Conservation (phyloP, 1,139 yeast species). For the Scheffersomyces insectosa region DNA sequence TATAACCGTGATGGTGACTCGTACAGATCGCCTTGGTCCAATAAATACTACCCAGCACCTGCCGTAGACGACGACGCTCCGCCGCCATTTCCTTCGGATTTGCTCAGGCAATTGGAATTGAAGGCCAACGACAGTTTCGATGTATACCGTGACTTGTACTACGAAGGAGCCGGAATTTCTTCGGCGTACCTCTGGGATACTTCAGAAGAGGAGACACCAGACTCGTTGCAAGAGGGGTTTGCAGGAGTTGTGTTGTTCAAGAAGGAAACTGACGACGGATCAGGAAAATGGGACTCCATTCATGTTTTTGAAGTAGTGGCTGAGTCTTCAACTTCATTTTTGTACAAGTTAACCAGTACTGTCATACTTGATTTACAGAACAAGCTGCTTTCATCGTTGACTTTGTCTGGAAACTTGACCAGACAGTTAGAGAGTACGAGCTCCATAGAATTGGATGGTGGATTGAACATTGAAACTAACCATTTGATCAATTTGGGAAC, state of each 20-base stretch:
- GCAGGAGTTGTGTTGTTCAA: constrained; percentile 92
- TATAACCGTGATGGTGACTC: constrained; percentile 95
- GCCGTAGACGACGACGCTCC: constrained; percentile 56
- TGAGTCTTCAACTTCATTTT: constrained; percentile 46
- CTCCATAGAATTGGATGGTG: constrained; percentile 38
- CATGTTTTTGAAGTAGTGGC: constrained; percentile 84
- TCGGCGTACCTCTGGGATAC: constrained; percentile 94
- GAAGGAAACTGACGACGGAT: constrained; percentile 57
- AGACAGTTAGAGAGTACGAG: constrained; percentile 67
- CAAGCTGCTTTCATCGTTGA: constrained; percentile 34
- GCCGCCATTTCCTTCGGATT: constrained; percentile 71
- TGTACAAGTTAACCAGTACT: constrained; percentile 81
- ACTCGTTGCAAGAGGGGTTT: constrained; percentile 49
- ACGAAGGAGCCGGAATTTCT: constrained; percentile 85
- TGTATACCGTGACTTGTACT: constrained; percentile 87
- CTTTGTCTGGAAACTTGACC: constrained; percentile 80
- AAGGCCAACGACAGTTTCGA: constrained; percentile 91
- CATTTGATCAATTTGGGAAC: constrained; percentile 87
- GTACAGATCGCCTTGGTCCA: constrained; percentile 89
- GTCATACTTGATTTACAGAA: constrained; percentile 70
- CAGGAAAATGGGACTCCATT: constrained; percentile 85
- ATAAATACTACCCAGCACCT: constrained; percentile 67
- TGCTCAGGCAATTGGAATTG: constrained; percentile 71
- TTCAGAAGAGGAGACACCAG: constrained; percentile 45
- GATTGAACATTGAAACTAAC: constrained; percentile 48